Conservation (phyloP, 1,284 basidiomycete genomes). For the Cerrena zonata region DNA sequence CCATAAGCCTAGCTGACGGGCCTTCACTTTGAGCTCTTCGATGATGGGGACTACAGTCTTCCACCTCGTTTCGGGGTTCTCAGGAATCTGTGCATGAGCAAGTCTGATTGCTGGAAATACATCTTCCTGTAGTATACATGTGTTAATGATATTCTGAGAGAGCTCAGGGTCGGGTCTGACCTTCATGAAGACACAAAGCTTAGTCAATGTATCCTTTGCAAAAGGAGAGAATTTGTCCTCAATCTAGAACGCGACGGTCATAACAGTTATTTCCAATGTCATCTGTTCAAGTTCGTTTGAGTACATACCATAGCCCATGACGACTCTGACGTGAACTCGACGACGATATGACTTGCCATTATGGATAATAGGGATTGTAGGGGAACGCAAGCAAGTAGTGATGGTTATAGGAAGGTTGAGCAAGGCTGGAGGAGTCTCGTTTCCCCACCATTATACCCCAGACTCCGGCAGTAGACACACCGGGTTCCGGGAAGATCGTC, state of each 20-base stretch:
- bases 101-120: constrained; percentile 75
- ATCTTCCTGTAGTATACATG: constrained; percentile 63
- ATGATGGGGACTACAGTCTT: constrained; percentile 76
- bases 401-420: not conserved
- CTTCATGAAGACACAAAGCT: constrained; percentile 81
- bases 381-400: not conserved
- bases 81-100: constrained; percentile 79
- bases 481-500: not conserved
- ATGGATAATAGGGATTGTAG: constrained; percentile 11
- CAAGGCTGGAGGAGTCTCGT: too few relatives aligned
- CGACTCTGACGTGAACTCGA: constrained; percentile 69
- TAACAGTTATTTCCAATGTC: not conserved
- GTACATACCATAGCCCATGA: constrained; percentile 73
- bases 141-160: not conserved
- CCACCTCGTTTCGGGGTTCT: constrained; percentile 77
- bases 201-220: constrained; percentile 80
- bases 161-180: constrained; percentile 38
- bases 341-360: constrained; percentile 61
- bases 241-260: constrained; percentile 42
- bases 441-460: not conserved
- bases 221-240: constrained; percentile 87
- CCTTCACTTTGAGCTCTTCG: constrained; percentile 83
- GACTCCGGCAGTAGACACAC: not conserved
- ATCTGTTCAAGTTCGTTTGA: not conserved
- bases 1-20: constrained; percentile 87